phyloP scores from a whole-genome alignment of 2,329 filamentous ascomycete genomes.

The Alternaria metachromatica region DNA sequence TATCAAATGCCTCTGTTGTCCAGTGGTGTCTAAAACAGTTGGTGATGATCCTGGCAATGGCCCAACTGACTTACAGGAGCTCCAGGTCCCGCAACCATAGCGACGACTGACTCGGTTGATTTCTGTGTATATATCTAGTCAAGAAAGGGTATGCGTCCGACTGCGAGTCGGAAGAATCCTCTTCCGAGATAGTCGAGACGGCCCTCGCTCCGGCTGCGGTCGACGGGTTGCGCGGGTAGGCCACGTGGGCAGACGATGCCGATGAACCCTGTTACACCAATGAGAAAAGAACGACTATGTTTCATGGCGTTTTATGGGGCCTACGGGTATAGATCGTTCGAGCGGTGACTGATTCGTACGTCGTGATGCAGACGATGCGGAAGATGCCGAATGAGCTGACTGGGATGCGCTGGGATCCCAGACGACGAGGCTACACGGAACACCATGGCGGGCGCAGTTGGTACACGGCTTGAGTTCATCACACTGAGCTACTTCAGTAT shows the following conservation, averaged over 20 bases:
- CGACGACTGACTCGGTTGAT: constrained; percentile 27
- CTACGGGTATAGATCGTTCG: constrained; percentile 26
- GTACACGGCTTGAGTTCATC: constrained; percentile 49
- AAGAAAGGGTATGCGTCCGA: constrained; percentile 43
- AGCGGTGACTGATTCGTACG: constrained; percentile 17
- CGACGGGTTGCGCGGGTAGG: constrained; percentile 31
- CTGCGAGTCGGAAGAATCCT: constrained; percentile 33
- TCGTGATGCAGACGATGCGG: constrained; percentile 16
- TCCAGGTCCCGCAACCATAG: constrained; percentile 45
- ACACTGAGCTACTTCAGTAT: constrained; percentile 37
- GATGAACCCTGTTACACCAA: constrained; percentile 14
- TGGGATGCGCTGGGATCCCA: constrained; percentile 28
- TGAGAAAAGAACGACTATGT: not conserved
- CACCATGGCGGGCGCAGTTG: constrained; percentile 47
- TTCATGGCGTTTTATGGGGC: not conserved
- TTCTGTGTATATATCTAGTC: constrained; percentile 36
- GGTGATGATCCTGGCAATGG: not conserved
- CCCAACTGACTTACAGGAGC: constrained; percentile 35
- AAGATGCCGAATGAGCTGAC: constrained; percentile 17
- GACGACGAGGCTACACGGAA: constrained; percentile 44
- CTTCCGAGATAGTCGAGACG: constrained; percentile 22
- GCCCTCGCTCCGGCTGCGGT: constrained; percentile 10
- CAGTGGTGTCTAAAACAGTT: constrained; percentile 41
- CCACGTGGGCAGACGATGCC: constrained; percentile 22
- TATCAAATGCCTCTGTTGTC: constrained; percentile 35